phyloP scores from a whole-genome alignment of 306 rosid genomes.

The Castanea sativa region DNA sequence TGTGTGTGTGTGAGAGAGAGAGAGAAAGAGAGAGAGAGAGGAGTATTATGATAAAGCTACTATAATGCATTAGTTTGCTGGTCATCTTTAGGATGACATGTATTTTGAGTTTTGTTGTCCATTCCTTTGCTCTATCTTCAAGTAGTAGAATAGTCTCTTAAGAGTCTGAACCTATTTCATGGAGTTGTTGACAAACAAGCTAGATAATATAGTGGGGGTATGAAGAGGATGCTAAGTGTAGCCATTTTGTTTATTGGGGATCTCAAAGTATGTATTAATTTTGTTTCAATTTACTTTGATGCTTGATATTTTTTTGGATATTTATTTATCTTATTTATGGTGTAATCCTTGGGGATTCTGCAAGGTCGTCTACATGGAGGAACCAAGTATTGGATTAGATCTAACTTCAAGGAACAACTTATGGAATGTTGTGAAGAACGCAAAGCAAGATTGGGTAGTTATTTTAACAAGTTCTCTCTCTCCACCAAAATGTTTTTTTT shows the following conservation, averaged over 20 bases:
- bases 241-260: constrained; percentile 81
- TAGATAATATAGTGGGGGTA: constrained; percentile 83
- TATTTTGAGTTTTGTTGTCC: not conserved
- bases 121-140: constrained; percentile 30
- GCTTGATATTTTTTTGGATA: not conserved
- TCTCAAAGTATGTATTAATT: constrained; percentile 50
- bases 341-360: not conserved
- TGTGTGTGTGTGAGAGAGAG: no score
- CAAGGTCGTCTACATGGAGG: constrained; percentile 93
- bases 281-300: not conserved
- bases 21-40: no score
- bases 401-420: constrained; percentile 81
- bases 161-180: constrained; percentile 59
- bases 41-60: no score
- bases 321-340: constrained; percentile 12
- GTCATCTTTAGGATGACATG: not conserved
- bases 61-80: not conserved
- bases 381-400: constrained; percentile 85
- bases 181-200: constrained; percentile 77
- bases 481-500: not conserved
- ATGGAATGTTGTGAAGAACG: constrained; percentile 80
- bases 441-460: constrained; percentile 75
- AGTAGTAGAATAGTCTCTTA: constrained; percentile 92
- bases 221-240: constrained; percentile 93
- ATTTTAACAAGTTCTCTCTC: constrained; percentile 62